Percentiles rank a stretch among this genome's conserved stretches.
These are phyloP conservation scores for Fraxinus nigra DNA, from an alignment of 305 asterid genomes.

Conservation along the genomic window DNA sequence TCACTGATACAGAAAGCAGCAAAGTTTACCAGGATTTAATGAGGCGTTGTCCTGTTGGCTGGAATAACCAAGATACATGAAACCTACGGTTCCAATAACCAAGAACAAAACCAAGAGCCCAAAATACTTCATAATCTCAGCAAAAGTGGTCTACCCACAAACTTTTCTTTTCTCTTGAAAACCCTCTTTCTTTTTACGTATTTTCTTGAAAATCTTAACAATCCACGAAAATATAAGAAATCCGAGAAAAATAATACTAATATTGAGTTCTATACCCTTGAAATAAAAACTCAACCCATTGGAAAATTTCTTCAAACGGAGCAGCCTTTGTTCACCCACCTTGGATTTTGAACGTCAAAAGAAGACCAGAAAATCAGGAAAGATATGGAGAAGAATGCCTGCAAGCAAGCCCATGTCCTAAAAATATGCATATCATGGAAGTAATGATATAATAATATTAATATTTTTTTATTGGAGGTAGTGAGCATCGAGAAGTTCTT, in stretches of 20 bases:
- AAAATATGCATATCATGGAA: not conserved
- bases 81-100: conserved; percentile 37
- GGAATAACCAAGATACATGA: conserved; percentile 34
- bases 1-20: not conserved
- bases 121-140: conserved; percentile 50
- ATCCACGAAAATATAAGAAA: not conserved
- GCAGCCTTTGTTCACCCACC: conserved; percentile 8
- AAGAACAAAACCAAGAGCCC: conserved; percentile 48
- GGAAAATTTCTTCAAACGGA: conserved; percentile 3
- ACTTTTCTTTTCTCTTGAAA: too few relatives aligned
- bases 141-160: not conserved
- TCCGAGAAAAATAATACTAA: not conserved
- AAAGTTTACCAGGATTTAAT: conserved; percentile 39
- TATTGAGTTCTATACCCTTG: not conserved
- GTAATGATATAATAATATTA: not conserved
- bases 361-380: conserved; percentile 31
- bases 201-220: not conserved
- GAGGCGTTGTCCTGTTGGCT: conserved; percentile 28
- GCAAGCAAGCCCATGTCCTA: conserved; percentile 25
- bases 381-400: conserved; percentile 32
- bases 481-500: conserved; percentile 29
- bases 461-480: not conserved
- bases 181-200: too few relatives aligned
- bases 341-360: not conserved
- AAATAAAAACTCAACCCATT: conserved; percentile 26